A percentile compares a stretch with the other conserved stretches of the same genome.
Evolutionary conservation across 805 yeast genomes (phyloP).

Genomic region (Lipomyces kockii): DNA sequence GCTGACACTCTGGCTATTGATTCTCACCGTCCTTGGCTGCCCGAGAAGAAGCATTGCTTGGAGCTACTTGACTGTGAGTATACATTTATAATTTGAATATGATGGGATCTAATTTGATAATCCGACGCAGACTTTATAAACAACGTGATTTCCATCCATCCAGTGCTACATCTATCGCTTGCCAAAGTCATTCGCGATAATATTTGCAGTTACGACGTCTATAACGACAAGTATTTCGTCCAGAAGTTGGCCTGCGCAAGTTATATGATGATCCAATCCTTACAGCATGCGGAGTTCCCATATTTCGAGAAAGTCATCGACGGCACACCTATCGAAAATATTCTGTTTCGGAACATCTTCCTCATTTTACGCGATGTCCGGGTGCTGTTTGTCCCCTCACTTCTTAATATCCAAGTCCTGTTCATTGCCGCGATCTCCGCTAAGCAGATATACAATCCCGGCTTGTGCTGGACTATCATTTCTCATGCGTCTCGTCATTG

Average conservation of each 20-base stretch:
- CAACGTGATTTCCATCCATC: conserved; percentile 12
- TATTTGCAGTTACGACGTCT: conserved; percentile 15
- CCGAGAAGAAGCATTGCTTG: conserved; percentile 15
- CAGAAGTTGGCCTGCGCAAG: conserved; percentile 30
- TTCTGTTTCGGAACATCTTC: conserved; percentile 25
- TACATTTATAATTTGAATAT: not conserved
- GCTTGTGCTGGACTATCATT: conserved; percentile 31
- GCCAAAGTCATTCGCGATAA: conserved; percentile 19
- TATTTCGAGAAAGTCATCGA: not conserved
- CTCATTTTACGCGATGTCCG: conserved; percentile 26
- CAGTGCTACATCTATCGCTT: conserved; percentile 13
- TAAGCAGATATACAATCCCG: conserved; percentile 32
- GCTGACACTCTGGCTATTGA: conserved; percentile 29
- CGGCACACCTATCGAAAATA: conserved; percentile 22
- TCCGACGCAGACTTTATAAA: conserved; percentile 10
- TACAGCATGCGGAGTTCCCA: conserved; percentile 3
- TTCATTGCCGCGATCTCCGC: conserved; percentile 30
- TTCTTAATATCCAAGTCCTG: conserved; percentile 27
- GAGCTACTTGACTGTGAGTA: conserved; percentile 22
- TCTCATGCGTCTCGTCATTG: conserved; percentile 33
- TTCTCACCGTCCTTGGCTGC: conserved; percentile 30
- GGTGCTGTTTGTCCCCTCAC: conserved; percentile 26
- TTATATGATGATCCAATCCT: conserved; percentile 31
- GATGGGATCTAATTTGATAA: not conserved
- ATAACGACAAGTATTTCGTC: conserved; percentile 16